Base-by-base conservation (phyloP, 2,329 filamentous ascomycete species). In the Parafenestella ontariensis region DNA sequence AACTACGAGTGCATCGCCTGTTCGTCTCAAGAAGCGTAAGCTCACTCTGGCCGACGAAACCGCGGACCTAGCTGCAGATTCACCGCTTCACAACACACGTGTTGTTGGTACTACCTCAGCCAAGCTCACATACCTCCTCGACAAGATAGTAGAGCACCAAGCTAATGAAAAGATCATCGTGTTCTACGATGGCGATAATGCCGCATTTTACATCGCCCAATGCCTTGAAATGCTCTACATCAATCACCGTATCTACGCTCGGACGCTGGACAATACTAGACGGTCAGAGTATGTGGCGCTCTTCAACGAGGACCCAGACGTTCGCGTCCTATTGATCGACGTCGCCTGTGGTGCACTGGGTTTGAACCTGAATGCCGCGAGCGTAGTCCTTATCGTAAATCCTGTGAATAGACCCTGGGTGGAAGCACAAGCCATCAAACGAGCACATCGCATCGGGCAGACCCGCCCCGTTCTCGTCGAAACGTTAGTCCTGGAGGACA, bases 401-500 rank as follows among this genome's bases (percentile, higher is more conserved):
- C 93, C 94, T 0, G 91, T 96, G 11, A 89, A 95, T 71, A 90
- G 93, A 47, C 92, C 92, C 0, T 80, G 90, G 59, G 84, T 96
- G 0, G 91, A 96, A 72, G 92, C 90, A 1, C 94, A 98, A 74
- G 94, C 94, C 0, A 91, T 97, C 59, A 96, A 96, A 56, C 88
- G 94, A 69, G 92, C 90, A 0, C 89, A 96, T 62, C 85, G 94
- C 11, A 96, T 97, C 64, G 92, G 92, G 10, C 93, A 97, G 73
- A 87, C 79, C 0, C 88, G 85, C 55, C 85, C 87, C 0, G 93
- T 97, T 0, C 86, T 86, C 8, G 93, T 96, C 0, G 92, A 97
- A 77, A 97, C 92, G 0, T 78, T 97, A 1, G 89, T 97, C 0
- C 78, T 97, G 5, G 85, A 84, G 49, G 87, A 86, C 52, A 96